Conservation (phyloP, 441 rosid genomes). For the Erodium texanum region DNA sequence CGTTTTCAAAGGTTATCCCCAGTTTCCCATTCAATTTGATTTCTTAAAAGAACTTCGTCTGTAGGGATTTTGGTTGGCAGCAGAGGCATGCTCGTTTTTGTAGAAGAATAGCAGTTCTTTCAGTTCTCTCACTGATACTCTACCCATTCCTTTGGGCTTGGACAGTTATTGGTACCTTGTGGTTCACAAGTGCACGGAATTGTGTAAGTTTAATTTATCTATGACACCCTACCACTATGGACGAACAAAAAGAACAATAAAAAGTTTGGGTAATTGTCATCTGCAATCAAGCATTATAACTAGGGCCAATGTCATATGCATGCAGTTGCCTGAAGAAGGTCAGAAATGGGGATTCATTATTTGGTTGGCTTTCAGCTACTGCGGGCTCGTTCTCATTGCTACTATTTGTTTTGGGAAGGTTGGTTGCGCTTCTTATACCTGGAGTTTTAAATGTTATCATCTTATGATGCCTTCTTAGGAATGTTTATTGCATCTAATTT, state of each 20-base stretch:
- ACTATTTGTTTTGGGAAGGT: constrained; percentile 84
- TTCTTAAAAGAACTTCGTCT: constrained; percentile 10
- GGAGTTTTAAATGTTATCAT: background rate
- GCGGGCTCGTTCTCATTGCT: constrained; percentile 78
- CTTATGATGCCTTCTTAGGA: background rate
- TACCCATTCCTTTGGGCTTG: constrained; percentile 98
- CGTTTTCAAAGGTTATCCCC: constrained; percentile 7
- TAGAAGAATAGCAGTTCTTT: constrained; percentile 82
- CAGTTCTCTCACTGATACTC: constrained; percentile 63
- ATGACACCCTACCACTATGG: background rate
- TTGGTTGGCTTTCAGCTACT: constrained; percentile 94
- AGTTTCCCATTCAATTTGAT: background rate
- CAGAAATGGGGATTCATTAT: constrained; percentile 97
- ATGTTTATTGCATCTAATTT: constrained; percentile 5
- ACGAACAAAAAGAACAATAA: background rate
- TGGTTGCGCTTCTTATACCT: constrained; percentile 8
- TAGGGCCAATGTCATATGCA: background rate
- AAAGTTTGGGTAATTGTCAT: constrained; percentile 4
- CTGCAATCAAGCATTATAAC: constrained; percentile 9
- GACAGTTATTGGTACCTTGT: constrained; percentile 83
- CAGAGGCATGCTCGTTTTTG: constrained; percentile 86
- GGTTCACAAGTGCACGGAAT: constrained; percentile 64
- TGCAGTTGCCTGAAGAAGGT: constrained; percentile 86
- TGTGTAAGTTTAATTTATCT: constrained; percentile 50
- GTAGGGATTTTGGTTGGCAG: constrained; percentile 93